phyloP scores from a whole-genome alignment of 352 stramenopile species.

The Paralagenidium karlingii region DNA sequence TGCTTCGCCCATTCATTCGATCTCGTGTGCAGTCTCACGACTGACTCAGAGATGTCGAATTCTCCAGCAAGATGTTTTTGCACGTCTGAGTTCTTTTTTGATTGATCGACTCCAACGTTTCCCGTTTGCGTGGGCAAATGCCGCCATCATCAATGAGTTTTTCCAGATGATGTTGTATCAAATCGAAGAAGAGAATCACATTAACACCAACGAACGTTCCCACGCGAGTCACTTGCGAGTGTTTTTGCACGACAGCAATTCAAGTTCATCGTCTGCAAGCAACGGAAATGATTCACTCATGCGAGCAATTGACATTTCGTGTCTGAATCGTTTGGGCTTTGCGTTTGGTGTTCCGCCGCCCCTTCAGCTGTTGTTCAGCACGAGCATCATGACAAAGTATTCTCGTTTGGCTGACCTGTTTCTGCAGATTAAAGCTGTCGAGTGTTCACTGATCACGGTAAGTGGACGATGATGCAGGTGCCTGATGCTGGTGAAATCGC shows the following conservation, averaged over 20 bases:
- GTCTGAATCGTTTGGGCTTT: slow-evolving; percentile 43
- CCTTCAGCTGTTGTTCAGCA: slow-evolving; percentile 46
- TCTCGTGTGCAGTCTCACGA: too few species aligned
- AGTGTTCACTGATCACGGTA: slow-evolving; percentile 43
- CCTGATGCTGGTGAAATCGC: neutral
- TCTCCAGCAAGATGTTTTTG: slow-evolving; percentile 71
- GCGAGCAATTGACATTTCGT: slow-evolving; percentile 34
- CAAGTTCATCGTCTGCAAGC: too few species aligned
- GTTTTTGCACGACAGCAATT: too few species aligned
- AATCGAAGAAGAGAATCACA: slow-evolving; percentile 24
- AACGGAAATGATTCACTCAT: too few species aligned
- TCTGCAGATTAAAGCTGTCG: slow-evolving; percentile 52
- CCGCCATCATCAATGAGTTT: slow-evolving; percentile 33
- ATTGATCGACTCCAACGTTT: slow-evolving; percentile 39
- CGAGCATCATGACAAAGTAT: slow-evolving; percentile 45
- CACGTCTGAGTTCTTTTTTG: slow-evolving; percentile 23
- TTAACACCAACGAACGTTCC: slow-evolving; percentile 22
- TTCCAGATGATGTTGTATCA: slow-evolving; percentile 38
- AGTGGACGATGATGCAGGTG: neutral
- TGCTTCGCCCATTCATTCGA: neutral
- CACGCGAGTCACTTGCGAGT: slow-evolving; percentile 32
- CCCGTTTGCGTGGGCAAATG: slow-evolving; percentile 39
- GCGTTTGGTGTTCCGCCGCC: slow-evolving; percentile 30
- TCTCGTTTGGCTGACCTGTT: slow-evolving; percentile 36
- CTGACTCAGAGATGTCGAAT: too few species aligned